These are phyloP conservation scores for Pichia inconspicua DNA, from an alignment of 1,139 yeast genomes.

Conservation along the genomic window DNA sequence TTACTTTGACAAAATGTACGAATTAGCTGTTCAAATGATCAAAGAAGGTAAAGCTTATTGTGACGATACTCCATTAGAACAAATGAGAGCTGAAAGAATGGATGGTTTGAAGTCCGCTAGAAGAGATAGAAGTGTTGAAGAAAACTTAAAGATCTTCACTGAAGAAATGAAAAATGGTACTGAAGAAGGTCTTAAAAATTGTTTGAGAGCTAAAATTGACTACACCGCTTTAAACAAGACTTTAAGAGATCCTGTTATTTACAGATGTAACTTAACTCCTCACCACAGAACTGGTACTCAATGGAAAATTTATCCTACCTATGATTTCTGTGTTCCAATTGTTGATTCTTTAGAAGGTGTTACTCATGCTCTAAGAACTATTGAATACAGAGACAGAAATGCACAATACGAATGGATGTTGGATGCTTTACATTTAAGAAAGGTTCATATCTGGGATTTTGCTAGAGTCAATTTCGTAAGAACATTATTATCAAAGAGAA, in stretches of 20 bases:
- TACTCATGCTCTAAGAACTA: conserved; percentile 93
- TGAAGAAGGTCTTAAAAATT: conserved; percentile 79
- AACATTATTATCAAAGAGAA: conserved; percentile 90
- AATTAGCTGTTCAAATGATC: conserved; percentile 72
- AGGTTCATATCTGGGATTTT: conserved; percentile 95
- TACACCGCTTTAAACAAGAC: conserved; percentile 86
- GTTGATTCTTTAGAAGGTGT: conserved; percentile 95
- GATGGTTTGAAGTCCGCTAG: conserved; percentile 87
- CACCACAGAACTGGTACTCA: conserved; percentile 89
- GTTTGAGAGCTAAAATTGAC: conserved; percentile 93
- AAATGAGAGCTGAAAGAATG: conserved; percentile 97
- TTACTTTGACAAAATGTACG: conserved; percentile 86
- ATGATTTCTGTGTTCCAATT: conserved; percentile 95
- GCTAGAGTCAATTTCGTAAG: conserved; percentile 94
- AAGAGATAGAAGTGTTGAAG: conserved; percentile 87
- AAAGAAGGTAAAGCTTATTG: conserved; percentile 94
- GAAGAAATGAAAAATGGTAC: conserved; percentile 91
- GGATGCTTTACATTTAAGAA: conserved; percentile 69
- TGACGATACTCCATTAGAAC: conserved; percentile 88
- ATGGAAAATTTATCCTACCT: conserved; percentile 96
- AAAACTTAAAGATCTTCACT: conserved; percentile 74
- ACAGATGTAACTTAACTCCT: conserved; percentile 92
- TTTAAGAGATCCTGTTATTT: conserved; percentile 92
- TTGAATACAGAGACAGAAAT: conserved; percentile 96
- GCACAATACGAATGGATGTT: conserved; percentile 97